A percentile compares a stretch with the other conserved stretches of the same genome.
Evolutionary conservation across 2,329 filamentous ascomycete species (phyloP).

Genomic region (Pseudogymnoascus sp.): DNA sequence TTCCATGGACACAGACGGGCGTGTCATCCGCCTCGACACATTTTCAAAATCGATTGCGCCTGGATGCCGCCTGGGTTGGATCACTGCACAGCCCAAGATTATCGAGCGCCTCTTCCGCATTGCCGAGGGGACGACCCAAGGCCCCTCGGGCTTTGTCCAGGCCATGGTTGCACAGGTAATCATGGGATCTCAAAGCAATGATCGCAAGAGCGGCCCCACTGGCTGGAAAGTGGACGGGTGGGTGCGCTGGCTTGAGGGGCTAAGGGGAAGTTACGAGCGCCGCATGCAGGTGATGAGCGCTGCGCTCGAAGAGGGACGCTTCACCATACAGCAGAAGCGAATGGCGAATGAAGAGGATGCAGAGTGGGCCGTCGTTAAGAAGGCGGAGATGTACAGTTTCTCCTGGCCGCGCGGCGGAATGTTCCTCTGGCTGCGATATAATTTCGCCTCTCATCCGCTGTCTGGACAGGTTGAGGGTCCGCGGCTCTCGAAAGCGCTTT

Average conservation of each 20-base stretch:
- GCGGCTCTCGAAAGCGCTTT: slow-evolving; percentile 56
- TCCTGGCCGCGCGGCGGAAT: slow-evolving; percentile 78
- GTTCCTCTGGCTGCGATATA: slow-evolving; percentile 78
- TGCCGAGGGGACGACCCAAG: slow-evolving; percentile 69
- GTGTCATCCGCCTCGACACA: slow-evolving; percentile 83
- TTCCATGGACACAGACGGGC: slow-evolving; percentile 72
- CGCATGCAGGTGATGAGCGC: slow-evolving; percentile 76
- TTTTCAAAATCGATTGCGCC: slow-evolving; percentile 92
- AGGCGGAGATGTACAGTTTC: slow-evolving; percentile 67
- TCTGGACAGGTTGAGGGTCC: slow-evolving; percentile 41
- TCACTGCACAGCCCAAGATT: slow-evolving; percentile 73
- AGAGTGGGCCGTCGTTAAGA: slow-evolving; percentile 70
- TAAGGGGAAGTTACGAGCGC: slow-evolving; percentile 75
- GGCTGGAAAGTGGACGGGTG: slow-evolving; percentile 79
- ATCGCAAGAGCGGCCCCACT: slow-evolving; percentile 39
- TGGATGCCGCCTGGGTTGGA: slow-evolving; percentile 83
- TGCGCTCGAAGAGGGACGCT: slow-evolving; percentile 61
- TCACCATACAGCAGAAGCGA: slow-evolving; percentile 56
- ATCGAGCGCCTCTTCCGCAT: slow-evolving; percentile 67
- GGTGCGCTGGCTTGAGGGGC: slow-evolving; percentile 83
- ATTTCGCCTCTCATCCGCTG: slow-evolving; percentile 67
- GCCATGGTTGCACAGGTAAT: slow-evolving; percentile 70
- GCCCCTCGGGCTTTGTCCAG: slow-evolving; percentile 86
- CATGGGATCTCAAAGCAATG: slow-evolving; percentile 58
- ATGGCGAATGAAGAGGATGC: slow-evolving; percentile 43